These are phyloP conservation scores for Saccharomycopsis crataegensis DNA, from an alignment of 1,139 yeast genomes.

Conservation along the genomic window DNA sequence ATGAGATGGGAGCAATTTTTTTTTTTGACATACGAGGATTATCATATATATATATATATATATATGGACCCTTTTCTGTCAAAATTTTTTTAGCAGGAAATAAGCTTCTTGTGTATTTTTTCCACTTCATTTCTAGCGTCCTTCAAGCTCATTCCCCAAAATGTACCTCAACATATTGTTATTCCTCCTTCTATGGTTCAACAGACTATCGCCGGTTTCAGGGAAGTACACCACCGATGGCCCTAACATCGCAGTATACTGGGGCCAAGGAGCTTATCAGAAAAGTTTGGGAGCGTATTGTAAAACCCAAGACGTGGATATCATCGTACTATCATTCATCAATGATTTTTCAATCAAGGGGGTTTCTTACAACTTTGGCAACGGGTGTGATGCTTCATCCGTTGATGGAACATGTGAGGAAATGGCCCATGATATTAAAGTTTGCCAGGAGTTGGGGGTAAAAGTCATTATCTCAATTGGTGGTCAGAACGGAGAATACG, in stretches of 20 bases:
- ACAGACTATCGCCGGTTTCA: neutral
- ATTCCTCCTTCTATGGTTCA: neutral
- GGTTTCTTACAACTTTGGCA: constrained; percentile 40
- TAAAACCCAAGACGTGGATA: constrained; percentile 58
- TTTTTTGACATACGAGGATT: too few relatives aligned
- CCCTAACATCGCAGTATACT: constrained; percentile 65
- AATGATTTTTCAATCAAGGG: constrained; percentile 45
- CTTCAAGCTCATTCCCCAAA: neutral
- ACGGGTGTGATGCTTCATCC: constrained; percentile 23
- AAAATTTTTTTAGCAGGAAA: too few relatives aligned
- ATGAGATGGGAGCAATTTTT: too few relatives aligned
- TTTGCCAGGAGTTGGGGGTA: constrained; percentile 60
- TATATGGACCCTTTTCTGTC: too few relatives aligned
- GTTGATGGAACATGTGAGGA: constrained; percentile 3
- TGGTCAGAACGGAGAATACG: constrained; percentile 51
- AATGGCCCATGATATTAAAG: constrained; percentile 40
- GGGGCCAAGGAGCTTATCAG: constrained; percentile 81
- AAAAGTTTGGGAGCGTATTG: constrained; percentile 61
- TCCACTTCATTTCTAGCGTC: too few relatives aligned
- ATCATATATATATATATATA: too few relatives aligned
- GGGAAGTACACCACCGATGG: constrained; percentile 9
- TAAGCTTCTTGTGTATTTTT: too few relatives aligned
- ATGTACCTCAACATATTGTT: neutral
- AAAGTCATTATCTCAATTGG: constrained; percentile 63
- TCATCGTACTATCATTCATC: constrained; percentile 66